Evolutionary conservation across 768 basidiomycete genomes (phyloP).

Genomic region (Kwoniella sp.): DNA sequence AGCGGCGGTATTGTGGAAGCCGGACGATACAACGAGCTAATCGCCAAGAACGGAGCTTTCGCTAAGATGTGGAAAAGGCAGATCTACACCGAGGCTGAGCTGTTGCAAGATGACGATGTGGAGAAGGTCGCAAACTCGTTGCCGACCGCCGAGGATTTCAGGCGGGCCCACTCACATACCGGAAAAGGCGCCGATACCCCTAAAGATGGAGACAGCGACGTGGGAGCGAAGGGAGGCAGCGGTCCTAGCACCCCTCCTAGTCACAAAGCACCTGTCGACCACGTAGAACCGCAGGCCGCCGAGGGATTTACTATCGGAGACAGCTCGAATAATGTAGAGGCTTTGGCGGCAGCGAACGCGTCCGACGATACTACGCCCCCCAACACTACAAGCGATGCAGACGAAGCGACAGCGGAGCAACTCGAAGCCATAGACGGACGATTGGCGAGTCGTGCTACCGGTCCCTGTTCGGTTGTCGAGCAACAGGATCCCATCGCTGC

Average conservation of each 20-base stretch:
- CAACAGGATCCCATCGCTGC: background rate
- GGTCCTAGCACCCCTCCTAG: too few relatives aligned
- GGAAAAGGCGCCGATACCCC: background rate
- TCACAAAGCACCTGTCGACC: too few relatives aligned
- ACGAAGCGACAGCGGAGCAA: background rate
- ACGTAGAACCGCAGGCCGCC: too few relatives aligned
- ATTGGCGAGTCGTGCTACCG: background rate
- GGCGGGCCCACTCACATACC: constrained; percentile 4
- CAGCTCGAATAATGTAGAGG: too few relatives aligned
- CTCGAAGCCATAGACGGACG: constrained; percentile 4
- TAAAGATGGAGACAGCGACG: too few relatives aligned
- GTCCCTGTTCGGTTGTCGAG: constrained; percentile 1
- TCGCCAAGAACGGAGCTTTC: constrained; percentile 58
- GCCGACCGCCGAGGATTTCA: constrained; percentile 2
- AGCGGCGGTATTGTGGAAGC: constrained; percentile 78
- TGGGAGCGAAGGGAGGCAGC: too few relatives aligned
- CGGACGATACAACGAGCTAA: constrained; percentile 65
- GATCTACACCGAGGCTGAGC: constrained; percentile 61
- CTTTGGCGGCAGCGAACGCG: background rate
- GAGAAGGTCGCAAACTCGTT: constrained; percentile 10
- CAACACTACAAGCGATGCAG: background rate
- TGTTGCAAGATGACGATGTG: constrained; percentile 17
- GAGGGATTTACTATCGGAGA: too few relatives aligned
- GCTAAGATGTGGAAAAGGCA: constrained; percentile 69
- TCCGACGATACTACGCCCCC: background rate